Conservation (phyloP, 495 filamentous ascomycete species). For the Penicillium fimorum region DNA sequence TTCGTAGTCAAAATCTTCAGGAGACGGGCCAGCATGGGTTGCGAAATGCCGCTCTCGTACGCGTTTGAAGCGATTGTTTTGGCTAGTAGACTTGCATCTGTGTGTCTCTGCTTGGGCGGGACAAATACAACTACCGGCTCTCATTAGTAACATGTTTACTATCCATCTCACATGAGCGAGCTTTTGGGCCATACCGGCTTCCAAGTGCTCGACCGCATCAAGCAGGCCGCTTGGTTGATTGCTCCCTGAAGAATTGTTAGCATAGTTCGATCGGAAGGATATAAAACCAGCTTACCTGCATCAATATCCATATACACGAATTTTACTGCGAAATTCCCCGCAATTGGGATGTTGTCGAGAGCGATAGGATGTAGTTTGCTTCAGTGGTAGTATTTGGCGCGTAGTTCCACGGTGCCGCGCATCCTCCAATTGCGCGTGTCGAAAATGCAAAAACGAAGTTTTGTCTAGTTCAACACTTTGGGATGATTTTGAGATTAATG, state of each 20-base stretch:
- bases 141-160: conserved; percentile 12
- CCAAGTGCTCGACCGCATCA: conserved; percentile 43
- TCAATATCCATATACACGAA: conserved; percentile 1
- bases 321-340: background rate
- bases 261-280: background rate
- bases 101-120: conserved; percentile 44
- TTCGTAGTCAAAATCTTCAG: conserved; percentile 64
- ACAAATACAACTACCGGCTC: conserved; percentile 37
- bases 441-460: background rate
- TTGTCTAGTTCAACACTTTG: background rate
- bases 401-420: background rate
- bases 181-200: conserved; percentile 36
- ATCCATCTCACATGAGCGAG: background rate
- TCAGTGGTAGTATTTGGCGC: background rate
- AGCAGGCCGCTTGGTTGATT: conserved; percentile 27
- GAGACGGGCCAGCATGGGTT: conserved; percentile 56
- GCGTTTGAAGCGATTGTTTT: conserved; percentile 50
- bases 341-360: background rate
- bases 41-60: conserved; percentile 65
- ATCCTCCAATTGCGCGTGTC: background rate
- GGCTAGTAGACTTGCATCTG: conserved; percentile 39
- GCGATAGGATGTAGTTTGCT: background rate
- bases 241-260: conserved; percentile 16
- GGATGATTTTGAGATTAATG: background rate
- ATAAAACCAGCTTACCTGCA: background rate